phyloP scores from a whole-genome alignment of 2,329 filamentous ascomycete genomes.

The Davidsoniella eucalypti region DNA sequence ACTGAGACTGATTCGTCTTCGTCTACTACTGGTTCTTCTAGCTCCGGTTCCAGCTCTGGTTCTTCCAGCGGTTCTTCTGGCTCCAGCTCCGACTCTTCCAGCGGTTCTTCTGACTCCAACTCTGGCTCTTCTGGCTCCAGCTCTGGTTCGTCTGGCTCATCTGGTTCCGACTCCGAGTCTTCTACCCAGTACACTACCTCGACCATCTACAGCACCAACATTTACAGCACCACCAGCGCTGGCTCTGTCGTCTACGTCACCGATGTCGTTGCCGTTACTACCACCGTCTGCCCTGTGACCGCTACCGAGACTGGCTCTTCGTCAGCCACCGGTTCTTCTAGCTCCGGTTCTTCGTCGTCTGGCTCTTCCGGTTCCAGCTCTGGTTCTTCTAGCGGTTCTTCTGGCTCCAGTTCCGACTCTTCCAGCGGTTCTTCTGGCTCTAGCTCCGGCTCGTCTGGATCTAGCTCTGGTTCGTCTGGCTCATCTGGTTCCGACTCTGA shows the following conservation, averaged over 20 bases:
- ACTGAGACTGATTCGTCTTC: neutral
- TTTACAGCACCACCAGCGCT: no score
- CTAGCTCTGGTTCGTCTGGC: neutral
- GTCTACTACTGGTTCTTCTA: neutral
- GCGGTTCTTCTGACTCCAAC: no score
- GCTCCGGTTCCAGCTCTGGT: neutral
- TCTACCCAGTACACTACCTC: no score
- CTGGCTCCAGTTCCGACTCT: no score
- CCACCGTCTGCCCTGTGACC: neutral
- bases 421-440: neutral
- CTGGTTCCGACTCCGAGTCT: no score
- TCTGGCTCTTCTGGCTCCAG: neutral
- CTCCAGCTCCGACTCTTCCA: neutral
- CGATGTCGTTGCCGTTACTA: constrained; percentile 31
- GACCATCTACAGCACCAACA: no score
- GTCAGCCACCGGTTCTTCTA: neutral
- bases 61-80: neutral
- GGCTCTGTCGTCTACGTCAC: no score
- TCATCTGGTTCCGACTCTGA: neutral
- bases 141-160: neutral
- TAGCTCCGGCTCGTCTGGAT: neutral
- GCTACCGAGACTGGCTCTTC: neutral
- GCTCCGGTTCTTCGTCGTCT: neutral
- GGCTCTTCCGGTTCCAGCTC: neutral
- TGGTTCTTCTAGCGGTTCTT: neutral